Evolutionary conservation across 2,329 filamentous ascomycete species (phyloP).

Genomic region (Coniella vitis): DNA sequence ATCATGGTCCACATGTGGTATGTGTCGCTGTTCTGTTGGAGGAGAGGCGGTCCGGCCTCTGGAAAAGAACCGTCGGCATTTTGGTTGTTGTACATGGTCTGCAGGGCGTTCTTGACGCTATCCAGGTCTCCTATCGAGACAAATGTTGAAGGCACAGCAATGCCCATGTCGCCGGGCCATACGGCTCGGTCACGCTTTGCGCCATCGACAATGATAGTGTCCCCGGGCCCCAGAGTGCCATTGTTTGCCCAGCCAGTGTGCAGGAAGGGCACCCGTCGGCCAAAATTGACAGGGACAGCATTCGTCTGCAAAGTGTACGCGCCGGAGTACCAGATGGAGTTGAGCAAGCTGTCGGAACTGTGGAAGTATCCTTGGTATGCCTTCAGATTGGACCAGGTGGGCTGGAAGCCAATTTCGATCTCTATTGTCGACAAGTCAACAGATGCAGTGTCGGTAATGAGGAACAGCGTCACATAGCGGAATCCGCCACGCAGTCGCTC

Average conservation of each 20-base stretch:
- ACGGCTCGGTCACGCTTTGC: conserved; percentile 49
- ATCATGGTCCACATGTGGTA: conserved; percentile 40
- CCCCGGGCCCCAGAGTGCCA: conserved; percentile 25
- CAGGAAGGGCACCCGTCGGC: conserved; percentile 30
- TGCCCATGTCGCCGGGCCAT: conserved; percentile 53
- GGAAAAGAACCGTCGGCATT: conserved; percentile 38
- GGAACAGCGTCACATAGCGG: conserved; percentile 43
- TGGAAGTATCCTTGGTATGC: conserved; percentile 51
- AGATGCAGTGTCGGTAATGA: conserved; percentile 16
- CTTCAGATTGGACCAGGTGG: conserved; percentile 38
- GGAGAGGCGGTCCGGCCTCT: conserved; percentile 40
- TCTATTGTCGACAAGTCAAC: conserved; percentile 27
- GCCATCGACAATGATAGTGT: conserved; percentile 37
- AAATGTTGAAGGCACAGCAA: conserved; percentile 42
- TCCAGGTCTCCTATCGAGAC: conserved; percentile 43
- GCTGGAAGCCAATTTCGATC: conserved; percentile 32
- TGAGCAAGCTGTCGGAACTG: conserved; percentile 41
- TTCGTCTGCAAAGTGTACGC: conserved; percentile 38
- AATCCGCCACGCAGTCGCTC: conserved; percentile 43
- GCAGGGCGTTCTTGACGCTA: conserved; percentile 39
- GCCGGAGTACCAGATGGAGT: conserved; percentile 46
- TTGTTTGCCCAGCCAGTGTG: conserved; percentile 32
- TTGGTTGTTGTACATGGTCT: conserved; percentile 33
- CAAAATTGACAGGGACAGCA: conserved; percentile 25
- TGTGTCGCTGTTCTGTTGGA: conserved; percentile 27